Base-by-base conservation (phyloP, 768 basidiomycete species). In the Rhizopogon roseolus region DNA sequence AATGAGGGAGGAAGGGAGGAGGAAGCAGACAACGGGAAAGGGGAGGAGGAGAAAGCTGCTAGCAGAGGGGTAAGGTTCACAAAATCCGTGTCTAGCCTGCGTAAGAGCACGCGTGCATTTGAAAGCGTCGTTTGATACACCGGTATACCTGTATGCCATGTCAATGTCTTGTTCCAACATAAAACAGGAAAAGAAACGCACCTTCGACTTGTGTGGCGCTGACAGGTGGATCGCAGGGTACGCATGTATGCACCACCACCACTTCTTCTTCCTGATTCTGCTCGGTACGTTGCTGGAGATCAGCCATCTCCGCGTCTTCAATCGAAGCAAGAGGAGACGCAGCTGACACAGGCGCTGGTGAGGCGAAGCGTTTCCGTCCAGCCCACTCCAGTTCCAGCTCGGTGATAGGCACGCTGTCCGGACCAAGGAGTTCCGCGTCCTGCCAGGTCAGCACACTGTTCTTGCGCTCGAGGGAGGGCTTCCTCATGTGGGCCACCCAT, bases 71-170 rank as follows among this genome's bases (percentile, higher is more conserved):
- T 78, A 43, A 89, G 74, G 65, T 90, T 86, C 61, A 90, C 86
- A 59, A 86, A 90, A 62, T 88, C 86, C 34, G 86, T 86, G 69
- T 90, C 88, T 52, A 89, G 82, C 58, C 88, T 83, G 60, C 88
- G 82, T 57, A 89, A 69, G 44, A 90, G 73, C 14, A 34, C 37
- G 1, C 46, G 46, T 5, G 46, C 40, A 19, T 19, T 17, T 4
- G 46, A 82, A 9, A 89, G 75, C 49, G 71, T 74, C 67, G 82
- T 86, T 64, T 86, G 85, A 67, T 88, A 90, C 48, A 90, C 86
- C 38, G 85, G 80, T 52, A 90, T 84, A 59, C 83, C 88, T 90
- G 62, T 16, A 55, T 48, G 8, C 41, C n/a, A 53, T 22, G 32
- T 65, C 50, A 65, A 50, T 41, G 43, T 34, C 51, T 29, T 22